Conservation (phyloP, 2,329 filamentous ascomycete species). For the Trichoderma endophyticum region DNA sequence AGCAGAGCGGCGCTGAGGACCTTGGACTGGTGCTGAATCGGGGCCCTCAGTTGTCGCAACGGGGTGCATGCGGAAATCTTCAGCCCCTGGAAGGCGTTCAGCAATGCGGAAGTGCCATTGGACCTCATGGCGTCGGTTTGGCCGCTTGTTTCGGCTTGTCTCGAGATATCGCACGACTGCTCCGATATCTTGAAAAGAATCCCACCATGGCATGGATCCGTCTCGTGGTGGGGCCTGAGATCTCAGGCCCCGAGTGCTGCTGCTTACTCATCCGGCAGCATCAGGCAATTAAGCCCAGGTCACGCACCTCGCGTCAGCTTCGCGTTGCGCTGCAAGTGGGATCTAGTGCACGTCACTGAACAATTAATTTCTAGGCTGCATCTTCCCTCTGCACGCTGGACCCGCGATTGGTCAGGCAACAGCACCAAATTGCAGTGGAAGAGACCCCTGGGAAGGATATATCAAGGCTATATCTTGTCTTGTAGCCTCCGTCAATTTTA, state of each 20-base stretch:
- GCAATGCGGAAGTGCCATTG: conserved; percentile 42
- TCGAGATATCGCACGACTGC: background rate
- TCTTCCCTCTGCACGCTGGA: conserved; percentile 1
- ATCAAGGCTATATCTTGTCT: conserved; percentile 3
- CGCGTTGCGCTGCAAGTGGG: conserved; percentile 34
- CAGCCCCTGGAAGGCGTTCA: conserved; percentile 51
- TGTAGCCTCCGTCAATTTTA: background rate
- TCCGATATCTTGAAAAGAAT: conserved; percentile 35
- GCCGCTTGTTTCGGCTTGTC: conserved; percentile 25
- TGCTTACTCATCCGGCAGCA: background rate
- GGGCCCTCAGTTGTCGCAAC: conserved; percentile 38
- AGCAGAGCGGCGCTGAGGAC: conserved; percentile 34
- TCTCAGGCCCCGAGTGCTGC: conserved; percentile 21
- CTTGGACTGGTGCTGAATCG: conserved; percentile 30
- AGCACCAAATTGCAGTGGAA: conserved; percentile 25
- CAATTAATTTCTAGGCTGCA: conserved; percentile 30
- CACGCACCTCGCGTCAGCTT: conserved; percentile 46
- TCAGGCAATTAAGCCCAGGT: conserved; percentile 34
- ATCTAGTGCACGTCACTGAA: conserved; percentile 35
- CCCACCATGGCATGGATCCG: conserved; percentile 13
- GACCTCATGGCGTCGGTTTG: conserved; percentile 44
- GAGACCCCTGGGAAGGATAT: conserved; percentile 17
- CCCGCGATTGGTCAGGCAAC: conserved; percentile 23
- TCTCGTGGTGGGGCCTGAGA: conserved; percentile 25
- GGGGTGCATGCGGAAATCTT: conserved; percentile 42